Evolutionary conservation across 192 early-diverging fungal genomes (phyloP).

Genomic region (Mortierella claussenii): DNA sequence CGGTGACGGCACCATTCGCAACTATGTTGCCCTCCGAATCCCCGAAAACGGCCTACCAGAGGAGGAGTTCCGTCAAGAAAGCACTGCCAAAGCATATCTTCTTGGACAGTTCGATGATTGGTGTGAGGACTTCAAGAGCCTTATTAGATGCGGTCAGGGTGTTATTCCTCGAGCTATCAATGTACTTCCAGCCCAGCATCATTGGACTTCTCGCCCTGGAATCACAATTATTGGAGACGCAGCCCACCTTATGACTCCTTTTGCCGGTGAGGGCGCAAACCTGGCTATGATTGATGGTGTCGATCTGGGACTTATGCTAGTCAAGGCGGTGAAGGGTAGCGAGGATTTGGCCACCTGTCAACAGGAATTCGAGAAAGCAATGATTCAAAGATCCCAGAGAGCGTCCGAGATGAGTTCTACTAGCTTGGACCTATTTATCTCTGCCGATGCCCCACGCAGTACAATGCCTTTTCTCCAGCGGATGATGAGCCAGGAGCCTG

Average conservation of each 20-base stretch:
- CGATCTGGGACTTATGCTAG: constrained; percentile 15
- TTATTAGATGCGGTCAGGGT: constrained; percentile 12
- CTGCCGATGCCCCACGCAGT: constrained; percentile 5
- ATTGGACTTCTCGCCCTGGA: constrained; percentile 35
- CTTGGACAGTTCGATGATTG: constrained; percentile 35
- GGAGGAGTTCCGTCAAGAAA: constrained; percentile 4
- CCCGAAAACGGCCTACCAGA: constrained; percentile 30
- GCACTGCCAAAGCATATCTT: neutral
- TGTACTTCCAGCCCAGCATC: constrained; percentile 33
- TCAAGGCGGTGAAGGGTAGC: neutral
- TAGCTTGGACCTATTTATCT: constrained; percentile 6
- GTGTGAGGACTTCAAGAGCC: constrained; percentile 6
- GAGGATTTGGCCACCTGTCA: constrained; percentile 7
- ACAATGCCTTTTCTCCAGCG: too few species aligned
- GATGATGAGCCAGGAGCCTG: too few species aligned
- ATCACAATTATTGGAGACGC: constrained; percentile 60
- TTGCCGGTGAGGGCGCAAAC: constrained; percentile 60
- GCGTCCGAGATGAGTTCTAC: constrained; percentile 3
- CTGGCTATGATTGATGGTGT: constrained; percentile 53
- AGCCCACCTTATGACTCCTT: constrained; percentile 59
- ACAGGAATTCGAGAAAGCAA: constrained; percentile 21
- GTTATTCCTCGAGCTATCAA: constrained; percentile 42
- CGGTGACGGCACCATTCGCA: constrained; percentile 34
- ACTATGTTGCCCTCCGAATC: constrained; percentile 46
- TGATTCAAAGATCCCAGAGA: constrained; percentile 7